Base-by-base conservation (phyloP, 1,139 yeast genomes). In the Yamadazyma aaseri region DNA sequence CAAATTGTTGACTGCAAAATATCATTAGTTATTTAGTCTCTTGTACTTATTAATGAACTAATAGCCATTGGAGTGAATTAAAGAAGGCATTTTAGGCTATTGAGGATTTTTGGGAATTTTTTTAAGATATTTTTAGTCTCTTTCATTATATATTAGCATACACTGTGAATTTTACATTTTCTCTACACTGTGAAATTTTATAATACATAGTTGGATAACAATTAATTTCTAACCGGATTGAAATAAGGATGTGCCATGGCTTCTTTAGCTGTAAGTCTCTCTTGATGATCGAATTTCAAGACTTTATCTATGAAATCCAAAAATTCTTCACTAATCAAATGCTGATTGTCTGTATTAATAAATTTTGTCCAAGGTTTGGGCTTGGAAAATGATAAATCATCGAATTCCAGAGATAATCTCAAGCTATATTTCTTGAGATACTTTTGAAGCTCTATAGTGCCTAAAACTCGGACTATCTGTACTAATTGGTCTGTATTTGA, bases 401-500 rank as follows among this genome's bases (percentile, higher is more conserved):
- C 90, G 56, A 86, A 86, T 51, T 90, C 96, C 28, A 77, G 75
- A 40, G 87, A 80, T 40, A 92, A 69, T 14, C 73, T 73, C 44
- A 92, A 73, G 34, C 80, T 80, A 58, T 92, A 92, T 58, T 83
- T 89, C 33, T 70, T 65, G 46, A 86, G 65, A 57, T 90, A 90
- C 33, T 64, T 69, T 54, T 78, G 76, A 40, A 92, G 73, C 46
- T 80, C 92, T 40, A 83, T 87, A 8, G 96, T 85, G 12, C 98
- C 98, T 48, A 92, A 69, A 1, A 92, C 95, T 47, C 90, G 74
- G 3, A 92, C 96, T 45, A 92, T 92, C 60, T 92, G 94, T 34
- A 92, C 94, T 50, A 92, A 71, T 63, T 92, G 98, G 60, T 92
- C 97, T 34, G 90, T 86, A 61, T 92, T 92, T 28, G 96, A 86